Percentiles rank a stretch among this genome's conserved stretches.
Evolutionary conservation across 805 yeast genomes (phyloP).

Genomic region (Sugiyamaella marilandica): DNA sequence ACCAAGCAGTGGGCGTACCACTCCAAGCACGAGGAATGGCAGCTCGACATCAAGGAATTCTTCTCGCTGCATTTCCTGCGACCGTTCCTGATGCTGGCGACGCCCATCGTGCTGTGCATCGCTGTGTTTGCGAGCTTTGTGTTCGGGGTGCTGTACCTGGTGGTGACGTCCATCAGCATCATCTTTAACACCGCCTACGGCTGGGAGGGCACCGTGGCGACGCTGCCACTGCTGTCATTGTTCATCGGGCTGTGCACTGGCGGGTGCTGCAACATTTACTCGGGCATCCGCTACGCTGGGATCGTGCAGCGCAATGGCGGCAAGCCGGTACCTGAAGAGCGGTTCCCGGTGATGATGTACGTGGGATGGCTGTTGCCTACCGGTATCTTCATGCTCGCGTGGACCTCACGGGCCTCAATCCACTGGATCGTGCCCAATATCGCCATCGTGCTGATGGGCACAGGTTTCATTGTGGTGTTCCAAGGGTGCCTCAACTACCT

Average conservation of each 20-base stretch:
- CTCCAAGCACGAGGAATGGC: conserved; percentile 89
- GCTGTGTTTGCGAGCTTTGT: conserved; percentile 41
- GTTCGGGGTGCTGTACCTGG: conserved; percentile 41
- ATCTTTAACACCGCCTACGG: conserved; percentile 31
- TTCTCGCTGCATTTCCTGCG: conserved; percentile 67
- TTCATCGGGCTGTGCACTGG: conserved; percentile 34
- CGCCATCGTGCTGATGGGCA: conserved; percentile 49
- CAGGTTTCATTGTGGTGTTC: conserved; percentile 53
- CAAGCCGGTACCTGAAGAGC: conserved; percentile 53
- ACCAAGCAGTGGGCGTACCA: conserved; percentile 80
- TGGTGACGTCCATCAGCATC: conserved; percentile 38
- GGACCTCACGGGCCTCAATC: conserved; percentile 45
- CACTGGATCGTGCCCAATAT: conserved; percentile 57
- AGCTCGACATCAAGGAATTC: conserved; percentile 63
- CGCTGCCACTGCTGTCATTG: conserved; percentile 33
- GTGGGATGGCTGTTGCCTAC: conserved; percentile 44
- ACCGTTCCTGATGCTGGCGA: conserved; percentile 69
- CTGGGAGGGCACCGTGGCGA: conserved; percentile 32
- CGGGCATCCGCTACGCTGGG: conserved; percentile 28
- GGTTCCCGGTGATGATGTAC: conserved; percentile 51
- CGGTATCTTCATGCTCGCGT: conserved; percentile 58
- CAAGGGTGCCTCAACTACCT: conserved; percentile 57
- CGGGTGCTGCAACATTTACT: conserved; percentile 28
- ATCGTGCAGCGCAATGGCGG: conserved; percentile 35
- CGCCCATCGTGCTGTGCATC: conserved; percentile 41